These are phyloP conservation scores for Penicillium turbatum DNA, from an alignment of 495 filamentous ascomycete species.

Conservation along the genomic window DNA sequence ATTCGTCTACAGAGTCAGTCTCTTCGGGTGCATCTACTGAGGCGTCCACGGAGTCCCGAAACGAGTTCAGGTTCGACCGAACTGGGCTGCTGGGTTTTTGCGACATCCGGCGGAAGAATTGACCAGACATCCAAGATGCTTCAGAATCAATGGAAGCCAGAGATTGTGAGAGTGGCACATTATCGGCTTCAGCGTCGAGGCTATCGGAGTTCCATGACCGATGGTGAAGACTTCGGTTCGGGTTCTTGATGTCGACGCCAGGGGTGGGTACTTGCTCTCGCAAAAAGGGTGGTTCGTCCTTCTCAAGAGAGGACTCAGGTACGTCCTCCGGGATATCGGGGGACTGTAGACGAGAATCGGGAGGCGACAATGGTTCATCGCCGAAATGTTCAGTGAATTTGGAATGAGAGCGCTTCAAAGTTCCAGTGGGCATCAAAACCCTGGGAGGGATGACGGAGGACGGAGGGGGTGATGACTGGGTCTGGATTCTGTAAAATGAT, in stretches of 20 bases:
- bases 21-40: conserved; percentile 27
- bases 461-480: conserved; percentile 34
- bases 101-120: conserved; percentile 51
- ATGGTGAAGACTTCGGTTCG: conserved; percentile 23
- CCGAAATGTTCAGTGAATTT: conserved; percentile 93
- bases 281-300: conserved; percentile 22
- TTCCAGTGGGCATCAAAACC: conserved; percentile 45
- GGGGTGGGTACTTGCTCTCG: conserved; percentile 24
- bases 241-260: conserved; percentile 28
- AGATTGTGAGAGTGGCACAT: conserved; percentile 60
- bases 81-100: conserved; percentile 42
- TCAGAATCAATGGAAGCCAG: conserved; percentile 86
- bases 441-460: conserved; percentile 35
- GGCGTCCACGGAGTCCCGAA: conserved; percentile 19
- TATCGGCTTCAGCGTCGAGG: conserved; percentile 31
- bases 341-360: conserved; percentile 75
- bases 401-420: conserved; percentile 73
- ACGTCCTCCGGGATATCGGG: conserved; percentile 40
- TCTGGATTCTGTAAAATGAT: conserved; percentile 55
- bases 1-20: conserved; percentile 19
- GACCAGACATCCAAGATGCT: conserved; percentile 86
- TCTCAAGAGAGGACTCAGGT: conserved; percentile 23
- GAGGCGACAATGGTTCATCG: conserved; percentile 75
- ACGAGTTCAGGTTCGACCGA: conserved; percentile 44
- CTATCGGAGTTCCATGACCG: conserved; percentile 35